A percentile compares a stretch with the other conserved stretches of the same genome.
Evolutionary conservation across 306 rosid species (phyloP).

Genomic region (Carpinus viminea): DNA sequence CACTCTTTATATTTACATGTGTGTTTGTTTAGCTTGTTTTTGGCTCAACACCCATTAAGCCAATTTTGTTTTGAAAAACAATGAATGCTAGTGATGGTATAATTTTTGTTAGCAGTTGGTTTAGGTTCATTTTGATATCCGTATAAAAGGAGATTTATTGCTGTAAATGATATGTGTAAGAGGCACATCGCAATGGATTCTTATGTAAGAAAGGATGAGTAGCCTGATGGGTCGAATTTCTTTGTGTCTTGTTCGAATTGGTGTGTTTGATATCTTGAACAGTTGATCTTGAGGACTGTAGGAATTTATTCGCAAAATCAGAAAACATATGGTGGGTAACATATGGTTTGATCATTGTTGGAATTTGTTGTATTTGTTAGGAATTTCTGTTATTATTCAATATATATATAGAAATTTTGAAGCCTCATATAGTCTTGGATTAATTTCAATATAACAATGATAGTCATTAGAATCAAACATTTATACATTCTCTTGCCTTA

Average conservation of each 20-base stretch:
- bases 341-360: neutral
- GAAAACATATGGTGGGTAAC: neutral
- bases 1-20: neutral
- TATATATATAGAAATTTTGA: neutral
- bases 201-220: neutral
- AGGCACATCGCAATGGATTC: neutral
- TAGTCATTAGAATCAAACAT: neutral
- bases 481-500: neutral
- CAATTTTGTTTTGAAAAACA: slow-evolving; percentile 4
- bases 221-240: neutral
- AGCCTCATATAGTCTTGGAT: neutral
- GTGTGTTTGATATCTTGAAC: neutral
- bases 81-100: too few species aligned
- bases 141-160: neutral
- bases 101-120: neutral
- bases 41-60: neutral
- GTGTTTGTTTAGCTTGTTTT: slow-evolving; percentile 3
- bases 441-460: neutral
- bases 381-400: neutral
- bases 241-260: neutral
- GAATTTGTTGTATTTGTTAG: too few species aligned
- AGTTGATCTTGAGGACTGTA: neutral
- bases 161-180: neutral
- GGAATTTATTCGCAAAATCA: neutral
- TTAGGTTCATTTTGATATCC: neutral